phyloP scores from a whole-genome alignment of 768 basidiomycete species.

The Suillus fuscotomentosus region DNA sequence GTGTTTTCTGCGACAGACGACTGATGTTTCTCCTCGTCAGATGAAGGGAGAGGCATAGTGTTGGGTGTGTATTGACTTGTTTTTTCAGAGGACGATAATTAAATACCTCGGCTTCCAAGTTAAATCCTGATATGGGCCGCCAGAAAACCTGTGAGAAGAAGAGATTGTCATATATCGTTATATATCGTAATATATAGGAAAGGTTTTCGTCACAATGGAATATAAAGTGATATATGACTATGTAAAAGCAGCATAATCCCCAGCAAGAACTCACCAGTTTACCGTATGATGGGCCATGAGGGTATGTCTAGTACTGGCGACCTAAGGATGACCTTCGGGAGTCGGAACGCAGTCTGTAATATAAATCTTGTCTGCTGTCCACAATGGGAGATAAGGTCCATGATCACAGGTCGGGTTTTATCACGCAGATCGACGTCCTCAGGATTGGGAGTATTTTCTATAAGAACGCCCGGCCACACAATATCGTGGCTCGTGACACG shows the following conservation, averaged over 20 bases:
- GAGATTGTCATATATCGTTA: too few species aligned
- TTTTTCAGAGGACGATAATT: not conserved
- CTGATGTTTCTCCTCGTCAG: not conserved
- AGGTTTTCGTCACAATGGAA: too few species aligned
- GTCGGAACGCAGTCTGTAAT: not conserved
- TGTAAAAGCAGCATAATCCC: too few species aligned
- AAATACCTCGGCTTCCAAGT: slow-evolving; percentile 1
- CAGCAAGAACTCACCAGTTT: too few species aligned
- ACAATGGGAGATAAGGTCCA: not conserved
- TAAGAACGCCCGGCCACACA: not conserved
- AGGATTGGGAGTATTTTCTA: not conserved
- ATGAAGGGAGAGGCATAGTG: slow-evolving; percentile 5
- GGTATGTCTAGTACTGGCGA: slow-evolving; percentile 3
- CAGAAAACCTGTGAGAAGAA: too few species aligned
- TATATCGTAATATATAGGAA: too few species aligned
- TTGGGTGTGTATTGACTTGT: not conserved
- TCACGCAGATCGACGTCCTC: not conserved
- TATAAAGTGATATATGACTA: too few species aligned
- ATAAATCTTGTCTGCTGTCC: not conserved
- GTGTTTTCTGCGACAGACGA: not conserved
- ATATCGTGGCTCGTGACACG: not conserved
- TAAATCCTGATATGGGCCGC: not conserved
- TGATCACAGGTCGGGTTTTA: not conserved
- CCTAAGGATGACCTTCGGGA: not conserved
- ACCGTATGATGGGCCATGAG: not conserved